Base-by-base conservation (phyloP, 139 green algal species). In the Ettlia oleoabundans region DNA sequence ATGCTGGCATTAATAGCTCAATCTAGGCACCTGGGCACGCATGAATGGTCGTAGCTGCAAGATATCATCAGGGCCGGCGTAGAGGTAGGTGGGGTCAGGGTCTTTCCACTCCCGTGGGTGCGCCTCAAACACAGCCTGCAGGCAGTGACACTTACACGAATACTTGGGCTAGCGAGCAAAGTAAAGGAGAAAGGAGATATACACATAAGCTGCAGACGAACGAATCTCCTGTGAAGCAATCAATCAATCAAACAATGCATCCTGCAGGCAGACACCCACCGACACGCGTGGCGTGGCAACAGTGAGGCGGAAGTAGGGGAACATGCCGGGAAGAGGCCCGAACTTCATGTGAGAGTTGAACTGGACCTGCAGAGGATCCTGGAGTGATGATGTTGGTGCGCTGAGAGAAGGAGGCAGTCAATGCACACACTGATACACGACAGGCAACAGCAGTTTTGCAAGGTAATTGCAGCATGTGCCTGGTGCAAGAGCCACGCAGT, bases 311-410 rank as follows among this genome's bases (percentile, higher is more conserved):
- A 92, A 89, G 28, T 40, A 76, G n/a, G 89, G 42, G 26, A 37
- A 8, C 37, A 81, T 78, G 18, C 76, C 87, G 1, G 58, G 51
- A 32, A 67, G 78, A 13, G 85, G 75, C 28, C 85, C 89, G 71
- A 92, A 92, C 58, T 87, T 76, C 78, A 92, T 86, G 62, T 9
- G 42, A 0, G 78, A 53, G 79, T 90, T 87, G 71, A 89, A 90
- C 5, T 52, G 80, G 30, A 82, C 79, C 68, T 85, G 82, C 15
- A 64, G 51, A 22, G 64, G 24, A 7, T 38, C 32, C 19, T 18
- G 37, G 18, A 52, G 37, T 3, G 32, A 43, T 4, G 7, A 35
- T 6, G 64, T 3, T 33, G 30, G 7, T 26, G 18, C 10, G 10
- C 28, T 68, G 62, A 40, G 62, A n/a, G 4, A 33, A 33, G 64